These are phyloP conservation scores for Euphorbia neoarborescens DNA, from an alignment of 441 rosid genomes.

Conservation along the genomic window DNA sequence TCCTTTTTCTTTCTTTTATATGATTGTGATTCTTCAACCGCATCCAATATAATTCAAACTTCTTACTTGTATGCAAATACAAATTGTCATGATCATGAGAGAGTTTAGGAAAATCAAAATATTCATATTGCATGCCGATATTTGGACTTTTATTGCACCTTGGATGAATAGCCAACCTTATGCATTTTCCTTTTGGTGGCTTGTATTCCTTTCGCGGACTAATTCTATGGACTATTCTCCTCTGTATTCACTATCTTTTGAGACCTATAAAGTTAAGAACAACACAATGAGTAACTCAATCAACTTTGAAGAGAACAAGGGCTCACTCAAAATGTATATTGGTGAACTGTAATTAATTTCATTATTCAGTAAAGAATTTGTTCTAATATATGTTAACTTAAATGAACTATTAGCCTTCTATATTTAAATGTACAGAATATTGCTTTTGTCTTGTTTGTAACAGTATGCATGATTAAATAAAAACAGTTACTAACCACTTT, in stretches of 20 bases:
- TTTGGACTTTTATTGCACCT: constrained; percentile 14
- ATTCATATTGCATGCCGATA: neutral
- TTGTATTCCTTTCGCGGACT: constrained; percentile 47
- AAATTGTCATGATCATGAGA: neutral
- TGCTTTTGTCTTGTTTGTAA: too few species aligned
- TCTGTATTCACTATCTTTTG: constrained; percentile 31
- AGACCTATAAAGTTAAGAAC: constrained; percentile 30
- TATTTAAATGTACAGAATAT: too few species aligned
- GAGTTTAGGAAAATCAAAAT: neutral
- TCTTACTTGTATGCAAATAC: neutral
- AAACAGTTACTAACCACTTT: too few species aligned
- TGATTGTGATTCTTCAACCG: too few species aligned
- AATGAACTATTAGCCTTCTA: too few species aligned
- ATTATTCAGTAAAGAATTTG: too few species aligned
- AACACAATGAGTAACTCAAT: neutral
- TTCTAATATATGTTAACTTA: too few species aligned
- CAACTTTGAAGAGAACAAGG: constrained; percentile 4
- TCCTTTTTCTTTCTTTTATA: too few species aligned
- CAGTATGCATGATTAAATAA: too few species aligned
- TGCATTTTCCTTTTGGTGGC: constrained; percentile 84
- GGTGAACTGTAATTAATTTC: too few species aligned
- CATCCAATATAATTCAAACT: neutral
- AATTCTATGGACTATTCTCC: constrained; percentile 27
- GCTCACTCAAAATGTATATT: too few species aligned
- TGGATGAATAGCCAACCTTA: constrained; percentile 49